Evolutionary conservation across 163 green algal species (phyloP), one percentile per base, ranked within the genome.

Genomic region (Picocystis sp.): DNA sequence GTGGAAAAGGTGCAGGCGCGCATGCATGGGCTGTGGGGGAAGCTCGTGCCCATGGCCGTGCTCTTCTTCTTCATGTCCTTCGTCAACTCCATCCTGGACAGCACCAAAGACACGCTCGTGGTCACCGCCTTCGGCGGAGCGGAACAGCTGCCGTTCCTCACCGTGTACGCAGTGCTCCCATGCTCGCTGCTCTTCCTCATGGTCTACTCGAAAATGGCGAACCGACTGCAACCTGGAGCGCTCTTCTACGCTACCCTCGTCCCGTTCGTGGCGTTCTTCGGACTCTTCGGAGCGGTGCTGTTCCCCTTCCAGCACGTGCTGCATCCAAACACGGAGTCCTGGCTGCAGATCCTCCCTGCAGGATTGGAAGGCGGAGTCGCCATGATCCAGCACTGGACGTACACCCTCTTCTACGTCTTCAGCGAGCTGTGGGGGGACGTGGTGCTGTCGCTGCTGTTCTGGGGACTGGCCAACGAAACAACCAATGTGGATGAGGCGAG

Each of bases 351-450:
- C 58, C 60, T 81, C 41, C 69, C 65, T 2, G 45, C 11, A 21
- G 71, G 74, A 3, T 49, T 82, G 35, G 61, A 63, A 14, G 77
- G 73, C 14, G 50, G 64, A 17, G 58, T 75, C 10, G 72, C 73
- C 57, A 85, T 86, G 75, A 52, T 89, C 21, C 66, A 73, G 35
- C 92, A 93, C 69, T 94, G 82, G 86, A 86, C 83, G 35, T 96
- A 91, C 72, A 93, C 86, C 1, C 52, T 88, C 1, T 95, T 97
- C 64, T 97, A 94, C 67, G 87, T 80, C 64, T 61, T 76, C 43
- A 55, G 57, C 23, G 88, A 97, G 80, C 75, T 97, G 14, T 97
- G 83, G 84, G 87, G 87, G 8, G 87, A 97, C 57, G 79, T 94
- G 1, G 82, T 84, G 56, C 74, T 95, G 55, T 82, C 73, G 47